Percentiles rank a stretch among this genome's conserved stretches.
Conservation (phyloP, 345 rosid species). For the Aquilaria malaccensis region DNA sequence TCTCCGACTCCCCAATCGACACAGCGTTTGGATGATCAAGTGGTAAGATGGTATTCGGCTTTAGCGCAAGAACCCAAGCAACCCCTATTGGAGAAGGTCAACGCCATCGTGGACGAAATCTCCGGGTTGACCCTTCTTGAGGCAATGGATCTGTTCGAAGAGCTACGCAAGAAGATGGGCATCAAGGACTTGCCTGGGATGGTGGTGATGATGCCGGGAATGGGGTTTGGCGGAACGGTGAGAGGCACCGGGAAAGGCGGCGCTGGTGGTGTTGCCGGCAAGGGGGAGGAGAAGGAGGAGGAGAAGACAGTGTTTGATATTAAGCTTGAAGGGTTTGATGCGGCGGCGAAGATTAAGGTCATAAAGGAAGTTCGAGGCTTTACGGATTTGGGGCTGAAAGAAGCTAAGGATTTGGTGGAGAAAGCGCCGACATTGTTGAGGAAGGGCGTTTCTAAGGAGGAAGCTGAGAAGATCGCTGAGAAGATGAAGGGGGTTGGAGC, state of each 20-base stretch:
- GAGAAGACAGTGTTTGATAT: slow-evolving; percentile 71
- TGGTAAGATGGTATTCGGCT: slow-evolving; percentile 12
- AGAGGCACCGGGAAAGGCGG: slow-evolving; percentile 32
- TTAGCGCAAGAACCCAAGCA: slow-evolving; percentile 17
- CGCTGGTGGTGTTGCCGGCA: slow-evolving; percentile 24
- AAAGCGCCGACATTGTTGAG: slow-evolving; percentile 74
- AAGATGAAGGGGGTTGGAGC: slow-evolving; percentile 89
- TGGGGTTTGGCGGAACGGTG: slow-evolving; percentile 46
- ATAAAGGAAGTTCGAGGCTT: slow-evolving; percentile 84
- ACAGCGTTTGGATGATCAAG: background rate
- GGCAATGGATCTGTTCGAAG: slow-evolving; percentile 59
- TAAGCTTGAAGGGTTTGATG: slow-evolving; percentile 76
- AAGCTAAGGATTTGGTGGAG: slow-evolving; percentile 97
- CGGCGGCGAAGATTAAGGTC: slow-evolving; percentile 75
- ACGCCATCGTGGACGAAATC: slow-evolving; percentile 55
- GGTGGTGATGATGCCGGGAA: slow-evolving; percentile 94
- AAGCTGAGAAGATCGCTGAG: slow-evolving; percentile 72
- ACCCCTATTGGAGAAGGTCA: slow-evolving; percentile 39
- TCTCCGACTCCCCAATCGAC: too few relatives aligned
- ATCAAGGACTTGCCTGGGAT: slow-evolving; percentile 68
- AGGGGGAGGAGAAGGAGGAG: slow-evolving; percentile 48
- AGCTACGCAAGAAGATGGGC: slow-evolving; percentile 52
- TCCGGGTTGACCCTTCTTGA: slow-evolving; percentile 71
- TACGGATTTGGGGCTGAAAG: slow-evolving; percentile 84
- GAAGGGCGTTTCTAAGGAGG: slow-evolving; percentile 89